Evolutionary conservation across 2,329 filamentous ascomycete genomes (phyloP).

Genomic region (Pseudomassariella vexata): DNA sequence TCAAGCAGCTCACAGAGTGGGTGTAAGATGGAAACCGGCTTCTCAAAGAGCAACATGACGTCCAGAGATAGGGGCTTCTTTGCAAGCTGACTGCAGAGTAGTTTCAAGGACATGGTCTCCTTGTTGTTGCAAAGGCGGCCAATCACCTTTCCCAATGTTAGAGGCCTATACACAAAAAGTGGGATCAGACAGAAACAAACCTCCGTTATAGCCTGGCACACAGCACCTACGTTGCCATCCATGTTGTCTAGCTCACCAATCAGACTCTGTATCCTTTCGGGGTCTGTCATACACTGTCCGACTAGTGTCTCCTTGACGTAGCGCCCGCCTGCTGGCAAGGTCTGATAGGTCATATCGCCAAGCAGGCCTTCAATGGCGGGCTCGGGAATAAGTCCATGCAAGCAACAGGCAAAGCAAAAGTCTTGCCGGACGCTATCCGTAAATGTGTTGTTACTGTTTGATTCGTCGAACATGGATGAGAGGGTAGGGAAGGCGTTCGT

Average conservation of each 20-base stretch:
- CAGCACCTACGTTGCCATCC: conserved; percentile 85
- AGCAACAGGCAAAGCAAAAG: conserved; percentile 84
- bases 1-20: conserved; percentile 73
- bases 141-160: conserved; percentile 46
- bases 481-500: conserved; percentile 66
- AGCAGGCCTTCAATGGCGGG: conserved; percentile 73
- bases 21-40: conserved; percentile 61
- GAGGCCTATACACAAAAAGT: too few relatives aligned
- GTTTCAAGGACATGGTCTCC: conserved; percentile 76
- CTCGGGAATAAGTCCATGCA: conserved; percentile 79
- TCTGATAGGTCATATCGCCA: conserved; percentile 78
- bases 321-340: conserved; percentile 65
- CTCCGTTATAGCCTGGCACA: conserved; percentile 71
- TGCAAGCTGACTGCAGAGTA: conserved; percentile 66
- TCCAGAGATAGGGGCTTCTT: conserved; percentile 68
- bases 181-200: conserved; percentile 38
- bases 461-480: conserved; percentile 53
- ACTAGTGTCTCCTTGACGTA: conserved; percentile 76
- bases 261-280: conserved; percentile 68
- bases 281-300: conserved; percentile 69
- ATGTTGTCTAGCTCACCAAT: conserved; percentile 81
- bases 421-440: conserved; percentile 59
- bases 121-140: conserved; percentile 63
- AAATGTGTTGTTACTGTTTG: conserved; percentile 50
- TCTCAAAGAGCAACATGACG: conserved; percentile 70